Evolutionary conservation across 352 stramenopile species (phyloP).

Genomic region (Plasmopara muralis): DNA sequence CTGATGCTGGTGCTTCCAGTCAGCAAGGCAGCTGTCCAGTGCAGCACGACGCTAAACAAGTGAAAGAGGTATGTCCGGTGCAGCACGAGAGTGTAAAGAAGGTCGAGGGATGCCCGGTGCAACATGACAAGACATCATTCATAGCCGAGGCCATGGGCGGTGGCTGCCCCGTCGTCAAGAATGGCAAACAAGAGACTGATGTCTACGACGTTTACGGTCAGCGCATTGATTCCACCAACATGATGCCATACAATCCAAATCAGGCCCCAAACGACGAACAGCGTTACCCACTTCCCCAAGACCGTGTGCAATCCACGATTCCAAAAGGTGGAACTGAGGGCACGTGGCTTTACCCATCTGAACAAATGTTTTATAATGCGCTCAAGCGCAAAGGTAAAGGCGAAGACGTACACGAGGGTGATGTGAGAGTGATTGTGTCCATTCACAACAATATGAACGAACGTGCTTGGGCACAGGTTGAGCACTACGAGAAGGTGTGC

Average conservation of each 20-base stretch:
- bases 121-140: constrained; percentile 40
- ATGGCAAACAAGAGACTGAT: constrained; percentile 33
- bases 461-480: constrained; percentile 94
- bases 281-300: constrained; percentile 84
- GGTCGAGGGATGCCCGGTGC: constrained; percentile 55
- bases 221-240: constrained; percentile 95
- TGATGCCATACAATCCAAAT: constrained; percentile 96
- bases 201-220: constrained; percentile 98
- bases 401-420: constrained; percentile 92
- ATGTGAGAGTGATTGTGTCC: constrained; percentile 94
- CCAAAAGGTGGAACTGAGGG: constrained; percentile 91
- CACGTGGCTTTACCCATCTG: constrained; percentile 97
- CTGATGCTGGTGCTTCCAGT: constrained; percentile 5
- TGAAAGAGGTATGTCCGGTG: constrained; percentile 42
- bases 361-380: constrained; percentile 99
- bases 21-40: constrained; percentile 39
- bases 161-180: constrained; percentile 53
- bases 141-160: constrained; percentile 22
- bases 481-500: constrained; percentile 95
- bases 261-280: constrained; percentile 91
- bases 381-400: constrained; percentile 96
- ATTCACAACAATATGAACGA: constrained; percentile 99
- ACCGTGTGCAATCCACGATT: constrained; percentile 94
- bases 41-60: constrained; percentile 35
- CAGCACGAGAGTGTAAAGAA: constrained; percentile 36